A percentile compares a stretch with the other conserved stretches of the same genome.
Conservation (phyloP, 805 yeast species). For the Pichia cabralensis region DNA sequence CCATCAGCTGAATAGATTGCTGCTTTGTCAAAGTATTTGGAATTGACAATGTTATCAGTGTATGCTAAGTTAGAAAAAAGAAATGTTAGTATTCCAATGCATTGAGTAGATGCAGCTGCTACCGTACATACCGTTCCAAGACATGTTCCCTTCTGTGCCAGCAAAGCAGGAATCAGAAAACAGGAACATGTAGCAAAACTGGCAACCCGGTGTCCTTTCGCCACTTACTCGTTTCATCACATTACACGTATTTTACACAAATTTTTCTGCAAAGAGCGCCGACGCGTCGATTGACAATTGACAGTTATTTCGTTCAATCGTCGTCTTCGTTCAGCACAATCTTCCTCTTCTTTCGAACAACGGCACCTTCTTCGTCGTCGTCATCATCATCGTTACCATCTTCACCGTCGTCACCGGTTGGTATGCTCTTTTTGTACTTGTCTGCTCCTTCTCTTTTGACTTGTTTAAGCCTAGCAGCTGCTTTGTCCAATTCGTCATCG, state of each 20-base stretch:
- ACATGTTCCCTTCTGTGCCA: slow-evolving; percentile 13
- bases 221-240: not conserved
- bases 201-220: too few species aligned
- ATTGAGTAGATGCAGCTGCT: not conserved
- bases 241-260: too few species aligned
- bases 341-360: slow-evolving; percentile 33
- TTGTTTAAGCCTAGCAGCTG: slow-evolving; percentile 48
- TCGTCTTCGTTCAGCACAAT: slow-evolving; percentile 34
- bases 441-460: slow-evolving; percentile 32
- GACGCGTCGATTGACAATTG: too few species aligned
- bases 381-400: too few species aligned
- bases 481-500: slow-evolving; percentile 35
- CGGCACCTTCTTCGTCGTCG: slow-evolving; percentile 45
- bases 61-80: slow-evolving; percentile 49
- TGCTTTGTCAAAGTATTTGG: slow-evolving; percentile 86
- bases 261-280: too few species aligned
- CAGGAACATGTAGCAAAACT: too few species aligned
- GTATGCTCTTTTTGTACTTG: slow-evolving; percentile 49
- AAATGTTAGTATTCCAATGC: not conserved
- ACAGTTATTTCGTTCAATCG: too few species aligned
- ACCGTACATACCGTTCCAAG: slow-evolving; percentile 28
- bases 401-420: slow-evolving; percentile 33
- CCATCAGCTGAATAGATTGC: slow-evolving; percentile 93
- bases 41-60: slow-evolving; percentile 83
- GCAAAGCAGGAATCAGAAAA: too few species aligned